These are phyloP conservation scores for Thuja plicata DNA, from an alignment of 83 land plant species.

Conservation along the genomic window DNA sequence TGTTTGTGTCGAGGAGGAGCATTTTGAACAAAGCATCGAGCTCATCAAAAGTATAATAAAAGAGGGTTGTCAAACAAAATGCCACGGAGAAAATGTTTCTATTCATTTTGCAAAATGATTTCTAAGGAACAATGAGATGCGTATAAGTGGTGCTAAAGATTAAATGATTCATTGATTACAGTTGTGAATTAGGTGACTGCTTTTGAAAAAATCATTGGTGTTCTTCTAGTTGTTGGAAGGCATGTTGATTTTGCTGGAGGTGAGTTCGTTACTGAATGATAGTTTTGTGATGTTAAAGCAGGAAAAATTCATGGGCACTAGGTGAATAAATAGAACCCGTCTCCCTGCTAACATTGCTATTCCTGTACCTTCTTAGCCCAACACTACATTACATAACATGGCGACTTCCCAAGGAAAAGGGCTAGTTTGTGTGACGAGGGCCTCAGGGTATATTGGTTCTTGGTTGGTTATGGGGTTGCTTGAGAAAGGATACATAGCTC, in stretches of 20 bases:
- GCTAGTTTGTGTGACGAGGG: slow-evolving; percentile 56
- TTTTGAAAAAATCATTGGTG: too few relatives aligned
- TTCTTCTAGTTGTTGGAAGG: background rate
- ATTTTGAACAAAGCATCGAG: too few relatives aligned
- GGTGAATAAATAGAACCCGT: background rate
- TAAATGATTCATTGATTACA: too few relatives aligned
- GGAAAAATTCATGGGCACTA: background rate
- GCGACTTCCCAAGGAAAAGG: slow-evolving; percentile 2
- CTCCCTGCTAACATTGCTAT: background rate
- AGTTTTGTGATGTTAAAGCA: background rate
- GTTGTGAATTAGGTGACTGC: background rate
- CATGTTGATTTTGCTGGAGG: background rate
- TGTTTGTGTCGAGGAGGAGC: too few relatives aligned
- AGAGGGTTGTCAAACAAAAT: too few relatives aligned
- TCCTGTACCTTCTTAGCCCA: background rate
- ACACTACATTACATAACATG: background rate
- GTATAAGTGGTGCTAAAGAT: too few relatives aligned
- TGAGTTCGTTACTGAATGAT: background rate
- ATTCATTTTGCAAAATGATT: too few relatives aligned
- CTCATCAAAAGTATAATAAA: too few relatives aligned
- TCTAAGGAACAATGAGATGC: too few relatives aligned
- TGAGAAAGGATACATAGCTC: slow-evolving; percentile 35
- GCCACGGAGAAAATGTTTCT: too few relatives aligned
- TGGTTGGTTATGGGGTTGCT: slow-evolving; percentile 48
- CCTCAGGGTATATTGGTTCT: slow-evolving; percentile 44